Evolutionary conservation across 1,284 basidiomycete species (phyloP).

Genomic region (Fomitopsis pinicola): DNA sequence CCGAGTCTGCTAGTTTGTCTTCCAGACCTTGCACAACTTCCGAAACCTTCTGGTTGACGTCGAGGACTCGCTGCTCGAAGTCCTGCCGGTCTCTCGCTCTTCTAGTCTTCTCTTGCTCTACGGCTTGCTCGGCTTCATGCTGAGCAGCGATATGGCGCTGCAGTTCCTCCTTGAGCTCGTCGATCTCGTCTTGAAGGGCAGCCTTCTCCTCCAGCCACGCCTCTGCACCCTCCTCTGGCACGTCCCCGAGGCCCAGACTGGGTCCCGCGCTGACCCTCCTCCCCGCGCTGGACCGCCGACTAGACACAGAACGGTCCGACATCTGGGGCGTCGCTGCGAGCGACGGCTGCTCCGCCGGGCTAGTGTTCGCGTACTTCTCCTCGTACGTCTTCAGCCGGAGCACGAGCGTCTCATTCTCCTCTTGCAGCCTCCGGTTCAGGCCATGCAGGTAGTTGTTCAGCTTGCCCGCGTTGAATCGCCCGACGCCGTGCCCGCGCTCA

Average conservation of each 20-base stretch:
- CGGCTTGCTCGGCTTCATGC: conserved; percentile 40
- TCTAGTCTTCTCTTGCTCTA: conserved; percentile 49
- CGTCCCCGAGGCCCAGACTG: conserved; percentile 47
- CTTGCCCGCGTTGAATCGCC: conserved; percentile 77
- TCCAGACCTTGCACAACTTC: conserved; percentile 65
- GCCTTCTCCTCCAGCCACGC: conserved; percentile 67
- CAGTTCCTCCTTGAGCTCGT: conserved; percentile 46
- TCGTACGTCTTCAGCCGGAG: conserved; percentile 41
- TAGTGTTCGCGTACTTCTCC: conserved; percentile 25
- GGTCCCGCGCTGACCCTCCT: conserved; percentile 45
- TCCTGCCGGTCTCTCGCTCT: conserved; percentile 58
- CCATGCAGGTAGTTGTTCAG: conserved; percentile 80
- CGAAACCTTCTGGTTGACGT: conserved; percentile 65
- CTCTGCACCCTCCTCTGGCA: conserved; percentile 53
- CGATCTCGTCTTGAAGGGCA: conserved; percentile 40
- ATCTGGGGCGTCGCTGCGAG: conserved; percentile 10
- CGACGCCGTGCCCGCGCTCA: conserved; percentile 49
- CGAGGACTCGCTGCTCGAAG: conserved; percentile 64
- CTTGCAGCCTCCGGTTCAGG: conserved; percentile 72
- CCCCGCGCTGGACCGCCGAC: conserved; percentile 23
- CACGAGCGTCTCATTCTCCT: conserved; percentile 72
- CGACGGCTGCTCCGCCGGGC: conserved; percentile 1
- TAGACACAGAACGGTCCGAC: conserved; percentile 13
- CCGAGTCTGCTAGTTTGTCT: conserved; percentile 45
- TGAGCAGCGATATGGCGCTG: conserved; percentile 26